Conservation (phyloP, 345 rosid species). For the Clarkia xantiana region DNA sequence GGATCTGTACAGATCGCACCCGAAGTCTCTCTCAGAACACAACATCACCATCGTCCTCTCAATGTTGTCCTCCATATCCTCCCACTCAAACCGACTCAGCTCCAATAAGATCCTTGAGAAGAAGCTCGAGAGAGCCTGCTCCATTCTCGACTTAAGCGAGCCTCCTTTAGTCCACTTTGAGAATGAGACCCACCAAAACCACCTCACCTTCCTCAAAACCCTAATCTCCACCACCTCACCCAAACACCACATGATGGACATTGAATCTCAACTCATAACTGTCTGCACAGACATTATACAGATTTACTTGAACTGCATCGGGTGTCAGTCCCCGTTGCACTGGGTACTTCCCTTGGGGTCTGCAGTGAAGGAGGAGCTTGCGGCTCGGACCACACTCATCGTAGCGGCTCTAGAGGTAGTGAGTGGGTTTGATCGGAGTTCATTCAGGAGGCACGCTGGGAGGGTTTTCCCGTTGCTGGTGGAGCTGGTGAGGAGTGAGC, state of each 20-base stretch:
- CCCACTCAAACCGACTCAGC: constrained; percentile 57
- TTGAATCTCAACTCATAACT: constrained; percentile 38
- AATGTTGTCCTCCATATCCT: constrained; percentile 43
- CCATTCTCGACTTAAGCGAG: constrained; percentile 51
- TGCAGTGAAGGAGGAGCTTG: constrained; percentile 68
- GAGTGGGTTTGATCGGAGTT: constrained; percentile 34
- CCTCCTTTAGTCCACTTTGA: constrained; percentile 86
- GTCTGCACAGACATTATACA: constrained; percentile 45
- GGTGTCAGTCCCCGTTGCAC: constrained; percentile 20
- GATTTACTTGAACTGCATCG: constrained; percentile 49
- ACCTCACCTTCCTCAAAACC: constrained; percentile 51
- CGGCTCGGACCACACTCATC: constrained; percentile 51
- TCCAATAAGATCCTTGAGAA: constrained; percentile 32
- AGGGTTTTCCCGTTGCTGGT: constrained; percentile 60
- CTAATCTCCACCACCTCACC: constrained; percentile 23
- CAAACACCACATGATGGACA: constrained; percentile 33
- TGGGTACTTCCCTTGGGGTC: constrained; percentile 64
- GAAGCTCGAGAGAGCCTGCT: constrained; percentile 68
- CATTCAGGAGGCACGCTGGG: constrained; percentile 37
- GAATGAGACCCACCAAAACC: constrained; percentile 63
- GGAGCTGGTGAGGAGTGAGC: constrained; percentile 71
- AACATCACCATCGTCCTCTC: constrained; percentile 34
- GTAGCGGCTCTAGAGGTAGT: constrained; percentile 44
- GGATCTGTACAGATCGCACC: constrained; percentile 41
- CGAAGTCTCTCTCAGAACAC: constrained; percentile 30